phyloP scores from a whole-genome alignment of 108 stramenopile species.

The Nitzschia inconspicua region DNA sequence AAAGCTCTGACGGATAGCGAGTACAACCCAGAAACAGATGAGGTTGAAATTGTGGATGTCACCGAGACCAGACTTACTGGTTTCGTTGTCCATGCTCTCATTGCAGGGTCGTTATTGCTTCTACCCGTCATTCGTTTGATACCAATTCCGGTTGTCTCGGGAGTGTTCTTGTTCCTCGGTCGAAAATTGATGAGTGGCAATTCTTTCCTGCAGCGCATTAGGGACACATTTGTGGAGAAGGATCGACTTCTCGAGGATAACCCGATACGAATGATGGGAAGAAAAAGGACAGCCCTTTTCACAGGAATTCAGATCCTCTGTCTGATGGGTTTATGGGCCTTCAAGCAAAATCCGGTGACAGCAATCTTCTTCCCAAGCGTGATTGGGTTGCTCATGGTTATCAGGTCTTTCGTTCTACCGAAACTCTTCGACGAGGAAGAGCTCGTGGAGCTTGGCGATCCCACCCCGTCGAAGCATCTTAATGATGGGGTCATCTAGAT shows the following conservation, averaged over 20 bases:
- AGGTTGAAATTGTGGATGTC: slow-evolving; percentile 70
- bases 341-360: slow-evolving; percentile 86
- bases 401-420: slow-evolving; percentile 75
- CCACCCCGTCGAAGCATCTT: slow-evolving; percentile 22
- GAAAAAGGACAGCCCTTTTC: slow-evolving; percentile 70
- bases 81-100: slow-evolving; percentile 85
- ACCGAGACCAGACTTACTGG: slow-evolving; percentile 92
- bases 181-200: slow-evolving; percentile 85
- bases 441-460: slow-evolving; percentile 69
- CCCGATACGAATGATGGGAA: slow-evolving; percentile 69
- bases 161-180: slow-evolving; percentile 94
- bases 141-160: slow-evolving; percentile 92
- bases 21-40: slow-evolving; percentile 68
- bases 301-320: slow-evolving; percentile 65
- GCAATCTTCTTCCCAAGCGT: slow-evolving; percentile 95
- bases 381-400: slow-evolving; percentile 87
- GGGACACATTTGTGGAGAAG: slow-evolving; percentile 66
- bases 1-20: slow-evolving; percentile 81
- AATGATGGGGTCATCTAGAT: slow-evolving; percentile 17
- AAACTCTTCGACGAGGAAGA: slow-evolving; percentile 79
- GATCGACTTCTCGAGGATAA: slow-evolving; percentile 53
- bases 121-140: slow-evolving; percentile 79
- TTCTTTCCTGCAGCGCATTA: slow-evolving; percentile 67
- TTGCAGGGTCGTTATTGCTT: slow-evolving; percentile 71
- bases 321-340: slow-evolving; percentile 80